Base-by-base conservation (phyloP, 2,329 filamentous ascomycete species). In the Botrytis pseudocinerea region DNA sequence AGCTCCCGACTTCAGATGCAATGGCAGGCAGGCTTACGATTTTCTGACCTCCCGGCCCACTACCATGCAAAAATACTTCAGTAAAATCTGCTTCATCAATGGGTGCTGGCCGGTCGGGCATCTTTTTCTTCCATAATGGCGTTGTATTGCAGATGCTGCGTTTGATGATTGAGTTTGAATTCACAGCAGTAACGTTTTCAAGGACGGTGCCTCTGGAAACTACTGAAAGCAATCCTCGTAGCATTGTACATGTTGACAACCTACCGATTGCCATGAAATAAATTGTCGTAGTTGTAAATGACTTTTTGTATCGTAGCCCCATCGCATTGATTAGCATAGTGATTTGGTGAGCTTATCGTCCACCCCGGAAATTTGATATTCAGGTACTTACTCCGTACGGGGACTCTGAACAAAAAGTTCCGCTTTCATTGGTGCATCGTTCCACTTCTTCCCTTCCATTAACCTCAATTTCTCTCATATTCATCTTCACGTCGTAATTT, bases 11-110 rank as follows among this genome's bases (percentile, higher is more conserved):
- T 72, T 20, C 38, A 10, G 68, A 71, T 59, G 22, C 25, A 22
- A 62, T 63, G 32, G 64, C 25, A 69, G 66, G 73, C 51, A 42
- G 6, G 81, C 85, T 71, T 83, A 94, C 92, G 84, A 98, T 98
- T 82, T 98, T 98, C 81, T 99, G 96, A 0, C 96, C 96, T 38
- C 96, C 96, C 0, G 96, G 95, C 1, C 96, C 96, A 78, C 90
- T 93, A 78, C 96, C 96, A 81, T 96, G 97, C 74, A 99, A 87
- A 83, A 97, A 98, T 60, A 87, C 88, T 80, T 98, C 93, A 73
- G 91, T 90, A 77, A 98, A 90, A 70, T 98, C 94, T 28, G 87
- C 84, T 77, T 97, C 94, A 20, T 90, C 87, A 32, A 96, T 89
- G 20, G 90, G 87, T 74, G 86, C 88, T 22, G 92, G 91, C 6